Percentiles rank a stretch among this genome's conserved stretches.
These are phyloP conservation scores for Myochromella boudieri DNA, from an alignment of 768 basidiomycete species.

Conservation along the genomic window DNA sequence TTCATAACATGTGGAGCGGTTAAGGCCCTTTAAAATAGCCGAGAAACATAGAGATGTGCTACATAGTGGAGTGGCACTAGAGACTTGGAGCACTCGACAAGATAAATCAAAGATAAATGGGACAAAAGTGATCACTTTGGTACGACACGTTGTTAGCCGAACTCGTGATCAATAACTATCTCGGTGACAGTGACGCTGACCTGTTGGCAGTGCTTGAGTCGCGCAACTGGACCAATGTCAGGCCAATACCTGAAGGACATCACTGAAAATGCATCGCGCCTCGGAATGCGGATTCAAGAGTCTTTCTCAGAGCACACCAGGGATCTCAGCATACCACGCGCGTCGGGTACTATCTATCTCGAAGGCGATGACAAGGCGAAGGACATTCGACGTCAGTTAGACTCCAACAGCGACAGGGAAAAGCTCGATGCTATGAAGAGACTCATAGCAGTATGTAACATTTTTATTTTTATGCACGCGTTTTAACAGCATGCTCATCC, in stretches of 20 bases:
- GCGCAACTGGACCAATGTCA: too few species aligned
- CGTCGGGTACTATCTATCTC: constrained; percentile 56
- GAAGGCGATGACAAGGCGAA: constrained; percentile 82
- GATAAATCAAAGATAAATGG: too few species aligned
- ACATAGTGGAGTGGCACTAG: too few species aligned
- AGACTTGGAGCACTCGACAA: too few species aligned
- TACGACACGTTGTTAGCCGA: too few species aligned
- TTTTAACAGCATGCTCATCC: constrained; percentile 8
- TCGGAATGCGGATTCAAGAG: constrained; percentile 83
- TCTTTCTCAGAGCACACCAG: constrained; percentile 79
- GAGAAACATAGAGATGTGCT: too few species aligned
- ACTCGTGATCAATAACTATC: too few species aligned
- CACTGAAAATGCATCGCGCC: constrained; percentile 80
- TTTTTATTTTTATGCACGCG: not conserved
- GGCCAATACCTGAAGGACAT: constrained; percentile 51
- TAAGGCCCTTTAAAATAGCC: too few species aligned
- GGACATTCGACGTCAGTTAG: constrained; percentile 84
- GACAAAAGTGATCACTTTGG: too few species aligned
- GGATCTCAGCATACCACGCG: constrained; percentile 61
- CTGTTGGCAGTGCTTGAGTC: too few species aligned
- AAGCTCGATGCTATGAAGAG: constrained; percentile 95
- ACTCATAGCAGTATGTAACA: constrained; percentile 77
- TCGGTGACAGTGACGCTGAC: too few species aligned
- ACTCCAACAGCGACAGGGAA: constrained; percentile 85
- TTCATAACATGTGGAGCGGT: too few species aligned